These are phyloP conservation scores for Ganoderma meredithae DNA, from an alignment of 1,284 basidiomycete genomes.

Conservation along the genomic window DNA sequence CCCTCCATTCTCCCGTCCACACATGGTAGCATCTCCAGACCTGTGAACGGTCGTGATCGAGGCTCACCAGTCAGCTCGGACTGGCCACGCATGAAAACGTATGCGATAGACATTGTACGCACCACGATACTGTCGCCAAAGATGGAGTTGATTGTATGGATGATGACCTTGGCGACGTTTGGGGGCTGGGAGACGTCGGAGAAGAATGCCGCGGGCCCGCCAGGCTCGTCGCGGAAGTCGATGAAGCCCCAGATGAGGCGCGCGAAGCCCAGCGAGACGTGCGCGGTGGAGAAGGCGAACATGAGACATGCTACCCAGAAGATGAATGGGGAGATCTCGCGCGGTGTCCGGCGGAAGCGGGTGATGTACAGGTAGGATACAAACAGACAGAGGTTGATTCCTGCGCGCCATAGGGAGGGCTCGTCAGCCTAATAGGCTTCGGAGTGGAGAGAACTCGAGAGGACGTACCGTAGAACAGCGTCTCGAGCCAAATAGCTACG, in stretches of 20 bases:
- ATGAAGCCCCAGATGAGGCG: slow-evolving; percentile 50
- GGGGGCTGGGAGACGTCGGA: slow-evolving; percentile 47
- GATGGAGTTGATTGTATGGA: slow-evolving; percentile 47
- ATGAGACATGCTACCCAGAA: slow-evolving; percentile 43
- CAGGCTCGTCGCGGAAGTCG: slow-evolving; percentile 41
- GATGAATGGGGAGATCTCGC: slow-evolving; percentile 41
- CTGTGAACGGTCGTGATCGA: slow-evolving; percentile 22
- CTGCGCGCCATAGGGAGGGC: slow-evolving; percentile 26
- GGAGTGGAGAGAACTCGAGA: not conserved
- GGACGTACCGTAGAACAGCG: slow-evolving; percentile 44
- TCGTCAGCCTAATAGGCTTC: not conserved
- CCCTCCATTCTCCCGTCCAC: slow-evolving; percentile 44
- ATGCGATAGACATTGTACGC: slow-evolving; percentile 19
- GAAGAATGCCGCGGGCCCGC: slow-evolving; percentile 47
- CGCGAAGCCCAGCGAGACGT: slow-evolving; percentile 48
- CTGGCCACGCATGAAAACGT: not conserved
- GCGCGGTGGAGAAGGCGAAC: slow-evolving; percentile 46
- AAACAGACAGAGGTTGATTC: slow-evolving; percentile 47
- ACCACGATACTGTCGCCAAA: slow-evolving; percentile 48
- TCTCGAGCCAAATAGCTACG: slow-evolving; percentile 47
- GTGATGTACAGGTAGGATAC: slow-evolving; percentile 44
- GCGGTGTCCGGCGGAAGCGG: slow-evolving; percentile 39
- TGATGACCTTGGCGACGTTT: slow-evolving; percentile 48
- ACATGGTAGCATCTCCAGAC: slow-evolving; percentile 49
- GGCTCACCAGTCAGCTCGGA: not conserved